Conservation (phyloP, 176 grass and related monocot species). For the Pontederia crassipes region DNA sequence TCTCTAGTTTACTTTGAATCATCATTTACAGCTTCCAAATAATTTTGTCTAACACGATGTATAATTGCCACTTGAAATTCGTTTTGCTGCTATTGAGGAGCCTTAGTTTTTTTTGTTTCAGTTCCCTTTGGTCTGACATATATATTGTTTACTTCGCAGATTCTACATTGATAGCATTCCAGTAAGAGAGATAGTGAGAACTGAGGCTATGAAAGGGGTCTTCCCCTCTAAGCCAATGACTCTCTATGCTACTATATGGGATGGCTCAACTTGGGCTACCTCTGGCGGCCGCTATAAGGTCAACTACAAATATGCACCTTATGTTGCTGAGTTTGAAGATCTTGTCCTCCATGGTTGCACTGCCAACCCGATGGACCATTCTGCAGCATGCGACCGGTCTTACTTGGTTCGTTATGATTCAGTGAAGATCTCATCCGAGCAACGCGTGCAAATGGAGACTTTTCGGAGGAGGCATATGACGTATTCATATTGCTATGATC, state of each 20-base stretch:
- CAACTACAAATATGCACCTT: constrained; percentile 87
- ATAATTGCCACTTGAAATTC: too few species aligned
- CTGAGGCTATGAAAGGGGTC: constrained; percentile 45
- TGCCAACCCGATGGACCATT: constrained; percentile 26
- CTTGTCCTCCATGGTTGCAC: constrained; percentile 55
- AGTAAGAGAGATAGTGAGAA: constrained; percentile 59
- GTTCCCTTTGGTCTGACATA: neutral
- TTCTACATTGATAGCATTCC: constrained; percentile 88
- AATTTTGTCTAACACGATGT: too few species aligned
- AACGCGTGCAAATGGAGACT: constrained; percentile 30
- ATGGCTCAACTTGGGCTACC: constrained; percentile 82
- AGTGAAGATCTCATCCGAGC: constrained; percentile 17
- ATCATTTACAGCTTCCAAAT: too few species aligned
- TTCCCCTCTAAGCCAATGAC: constrained; percentile 91
- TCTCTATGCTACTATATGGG: constrained; percentile 93
- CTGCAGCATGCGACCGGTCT: constrained; percentile 9
- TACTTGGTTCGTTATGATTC: constrained; percentile 1
- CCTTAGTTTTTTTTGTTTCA: neutral
- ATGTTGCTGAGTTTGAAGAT: constrained; percentile 64
- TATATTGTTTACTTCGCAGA: constrained; percentile 11
- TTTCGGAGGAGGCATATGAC: constrained; percentile 57
- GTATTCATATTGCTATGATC: constrained; percentile 84
- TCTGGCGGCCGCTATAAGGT: constrained; percentile 74
- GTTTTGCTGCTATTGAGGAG: neutral
- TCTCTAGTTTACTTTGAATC: too few species aligned